phyloP scores from a whole-genome alignment of 2,329 filamentous ascomycete genomes.

The Pestalotiopsis sp. region DNA sequence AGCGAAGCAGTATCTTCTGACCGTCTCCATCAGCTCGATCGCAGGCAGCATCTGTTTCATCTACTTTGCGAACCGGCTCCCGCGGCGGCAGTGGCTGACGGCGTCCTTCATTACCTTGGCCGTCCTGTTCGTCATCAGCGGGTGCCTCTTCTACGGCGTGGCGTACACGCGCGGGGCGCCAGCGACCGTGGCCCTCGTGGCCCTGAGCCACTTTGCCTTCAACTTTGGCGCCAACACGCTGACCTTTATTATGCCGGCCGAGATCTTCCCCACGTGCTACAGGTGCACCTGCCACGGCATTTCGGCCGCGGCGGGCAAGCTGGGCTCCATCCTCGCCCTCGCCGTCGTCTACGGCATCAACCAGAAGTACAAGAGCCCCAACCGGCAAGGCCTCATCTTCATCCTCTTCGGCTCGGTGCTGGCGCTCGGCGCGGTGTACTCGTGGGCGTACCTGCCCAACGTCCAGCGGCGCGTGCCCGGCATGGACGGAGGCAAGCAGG shows the following conservation, averaged over 20 bases:
- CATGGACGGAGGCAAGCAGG: slow-evolving; percentile 34
- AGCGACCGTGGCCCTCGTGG: slow-evolving; percentile 50
- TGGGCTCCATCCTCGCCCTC: slow-evolving; percentile 42
- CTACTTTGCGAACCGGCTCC: slow-evolving; percentile 48
- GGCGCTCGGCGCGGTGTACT: slow-evolving; percentile 49
- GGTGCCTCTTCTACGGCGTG: slow-evolving; percentile 52
- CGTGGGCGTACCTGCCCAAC: slow-evolving; percentile 55
- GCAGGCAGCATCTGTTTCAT: slow-evolving; percentile 53
- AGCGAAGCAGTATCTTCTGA: slow-evolving; percentile 54
- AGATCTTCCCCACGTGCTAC: slow-evolving; percentile 67
- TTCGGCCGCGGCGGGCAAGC: slow-evolving; percentile 61
- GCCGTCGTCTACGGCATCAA: slow-evolving; percentile 47
- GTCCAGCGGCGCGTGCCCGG: slow-evolving; percentile 41
- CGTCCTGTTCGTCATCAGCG: slow-evolving; percentile 50
- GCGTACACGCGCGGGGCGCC: slow-evolving; percentile 41
- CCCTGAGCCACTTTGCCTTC: slow-evolving; percentile 56
- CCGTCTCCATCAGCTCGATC: slow-evolving; percentile 54
- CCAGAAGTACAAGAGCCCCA: slow-evolving; percentile 40
- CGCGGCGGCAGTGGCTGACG: slow-evolving; percentile 52
- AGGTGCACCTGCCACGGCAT: slow-evolving; percentile 65
- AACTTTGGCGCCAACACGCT: slow-evolving; percentile 64
- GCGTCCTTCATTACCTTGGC: slow-evolving; percentile 49
- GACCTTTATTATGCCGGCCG: slow-evolving; percentile 66
- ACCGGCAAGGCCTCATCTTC: slow-evolving; percentile 52
- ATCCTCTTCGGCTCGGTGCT: slow-evolving; percentile 54